Base-by-base conservation (phyloP, 2,329 filamentous ascomycete species). In the Curvularia spicifera region DNA sequence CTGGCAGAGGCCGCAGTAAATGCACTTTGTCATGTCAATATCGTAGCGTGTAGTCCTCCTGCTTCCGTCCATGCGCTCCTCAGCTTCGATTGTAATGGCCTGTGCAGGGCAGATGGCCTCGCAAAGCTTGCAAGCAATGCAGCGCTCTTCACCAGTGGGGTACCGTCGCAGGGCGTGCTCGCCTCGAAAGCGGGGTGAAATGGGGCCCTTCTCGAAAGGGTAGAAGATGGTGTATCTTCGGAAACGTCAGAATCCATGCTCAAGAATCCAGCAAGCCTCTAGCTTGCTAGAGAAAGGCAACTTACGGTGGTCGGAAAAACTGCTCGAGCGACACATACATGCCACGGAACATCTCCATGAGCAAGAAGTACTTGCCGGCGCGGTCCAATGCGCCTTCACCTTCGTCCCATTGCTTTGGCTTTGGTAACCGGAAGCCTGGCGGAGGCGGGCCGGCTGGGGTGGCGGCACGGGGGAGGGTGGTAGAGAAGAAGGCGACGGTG, bases 1-100 rank as follows among this genome's bases (percentile, higher is more conserved):
- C 83, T 97, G 94, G 87, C 95, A 98, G 83, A 96, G 96, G 51
- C 95, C 95, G 79, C 95, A 98, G 87, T 98, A 99, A 81, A 99
- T 99, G 83, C 95, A 99, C 86, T 99, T 99, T 75, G 95, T 98
- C 95, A 99, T 99, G 82, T 99, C 95, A 76, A 99, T 97, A 78
- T 99, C 95, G 82, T 99, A 99, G 77, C 94, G 89, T 59, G 94
- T 97, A 51, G 95, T 99, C 76, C 95, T 88, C 80, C 95, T 89
- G 75, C 91, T 96, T 64, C 95, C 95, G 74, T 99, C 95, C 75
- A 91, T 91, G 76, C 95, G 93, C 84, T 99, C 95, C 80, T 99
- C 95, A 56, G 95, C 95, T 83, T 99, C 95, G 72, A 99, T 99
- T 52, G 95, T 99, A 79, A 99, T 99, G 74, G 95, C 95, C 81